Percentiles rank a stretch among this genome's conserved stretches.
Conservation (phyloP, 257 asterid genomes). For the Eucommia ulmoides region DNA sequence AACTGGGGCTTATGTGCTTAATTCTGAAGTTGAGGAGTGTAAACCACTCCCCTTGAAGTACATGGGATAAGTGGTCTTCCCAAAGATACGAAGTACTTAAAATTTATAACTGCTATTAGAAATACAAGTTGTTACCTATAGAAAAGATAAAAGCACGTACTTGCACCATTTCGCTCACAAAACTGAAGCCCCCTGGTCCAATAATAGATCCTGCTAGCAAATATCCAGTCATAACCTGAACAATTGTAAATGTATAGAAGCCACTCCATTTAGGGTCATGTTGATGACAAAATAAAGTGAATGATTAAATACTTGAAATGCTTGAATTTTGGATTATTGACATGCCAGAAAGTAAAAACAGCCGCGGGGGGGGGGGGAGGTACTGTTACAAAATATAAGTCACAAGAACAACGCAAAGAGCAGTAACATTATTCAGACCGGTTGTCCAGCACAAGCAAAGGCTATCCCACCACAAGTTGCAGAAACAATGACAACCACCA, state of each 20-base stretch:
- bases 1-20: too few relatives aligned
- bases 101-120: constrained; percentile 5
- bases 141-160: constrained; percentile 27
- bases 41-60: too few relatives aligned
- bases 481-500: constrained; percentile 75
- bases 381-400: not conserved
- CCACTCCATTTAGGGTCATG: not conserved
- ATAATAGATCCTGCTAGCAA: constrained; percentile 74
- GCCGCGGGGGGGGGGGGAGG: constrained; percentile 3
- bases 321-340: not conserved
- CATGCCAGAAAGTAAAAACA: constrained; percentile 12
- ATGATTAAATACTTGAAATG: too few relatives aligned
- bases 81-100: too few relatives aligned
- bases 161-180: constrained; percentile 86
- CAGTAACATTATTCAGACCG: constrained; percentile 34
- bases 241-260: constrained; percentile 13
- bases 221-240: constrained; percentile 84
- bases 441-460: constrained; percentile 84
- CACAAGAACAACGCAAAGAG: constrained; percentile 8
- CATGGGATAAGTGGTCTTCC: too few relatives aligned
- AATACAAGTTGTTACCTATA: not conserved
- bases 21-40: too few relatives aligned
- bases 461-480: constrained; percentile 93
- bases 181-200: constrained; percentile 83
- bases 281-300: not conserved